These are phyloP conservation scores for Flaveria trinervia DNA, from an alignment of 129 eudicot species.

Conservation along the genomic window DNA sequence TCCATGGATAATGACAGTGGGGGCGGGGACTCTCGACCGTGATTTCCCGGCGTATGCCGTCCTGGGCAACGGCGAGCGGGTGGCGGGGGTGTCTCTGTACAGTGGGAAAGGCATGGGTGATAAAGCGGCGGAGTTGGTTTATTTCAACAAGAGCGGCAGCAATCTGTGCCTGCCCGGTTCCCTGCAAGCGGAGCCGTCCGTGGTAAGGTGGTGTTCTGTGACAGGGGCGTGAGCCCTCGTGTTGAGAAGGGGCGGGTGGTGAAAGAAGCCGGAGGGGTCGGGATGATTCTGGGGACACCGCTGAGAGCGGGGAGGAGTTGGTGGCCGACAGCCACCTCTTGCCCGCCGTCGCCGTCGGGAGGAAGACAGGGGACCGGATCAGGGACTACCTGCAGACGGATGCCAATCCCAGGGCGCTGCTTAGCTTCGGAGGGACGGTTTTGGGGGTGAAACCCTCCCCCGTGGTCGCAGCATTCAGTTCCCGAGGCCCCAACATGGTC, in stretches of 20 bases:
- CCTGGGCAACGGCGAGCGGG: conserved; percentile 49
- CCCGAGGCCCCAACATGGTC: conserved; percentile 83
- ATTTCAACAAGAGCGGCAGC: conserved; percentile 28
- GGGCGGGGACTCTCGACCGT: conserved; percentile 85
- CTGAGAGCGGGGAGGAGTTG: conserved; percentile 85
- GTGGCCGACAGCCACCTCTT: conserved; percentile 77
- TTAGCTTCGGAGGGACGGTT: conserved; percentile 79
- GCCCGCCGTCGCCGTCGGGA: conserved; percentile 88
- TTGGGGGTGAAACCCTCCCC: conserved; percentile 86
- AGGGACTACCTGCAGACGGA: conserved; percentile 50
- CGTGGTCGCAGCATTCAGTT: conserved; percentile 90
- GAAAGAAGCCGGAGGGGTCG: conserved; percentile 71
- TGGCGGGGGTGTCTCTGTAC: conserved; percentile 68
- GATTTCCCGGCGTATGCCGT: conserved; percentile 73
- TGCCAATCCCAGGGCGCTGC: conserved; percentile 45
- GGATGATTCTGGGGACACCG: conserved; percentile 88
- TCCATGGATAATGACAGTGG: conserved; percentile 95
- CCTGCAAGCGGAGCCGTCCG: conserved; percentile 50
- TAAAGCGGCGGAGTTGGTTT: conserved; percentile 50
- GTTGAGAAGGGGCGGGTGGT: conserved; percentile 83
- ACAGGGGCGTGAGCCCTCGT: conserved; percentile 72
- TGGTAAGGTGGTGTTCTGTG: conserved; percentile 83
- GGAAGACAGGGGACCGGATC: conserved; percentile 51
- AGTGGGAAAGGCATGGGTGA: conserved; percentile 82
- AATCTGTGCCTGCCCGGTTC: conserved; percentile 76